Base-by-base conservation (phyloP, 108 stramenopile species). In the Schizochytrium sp. region DNA sequence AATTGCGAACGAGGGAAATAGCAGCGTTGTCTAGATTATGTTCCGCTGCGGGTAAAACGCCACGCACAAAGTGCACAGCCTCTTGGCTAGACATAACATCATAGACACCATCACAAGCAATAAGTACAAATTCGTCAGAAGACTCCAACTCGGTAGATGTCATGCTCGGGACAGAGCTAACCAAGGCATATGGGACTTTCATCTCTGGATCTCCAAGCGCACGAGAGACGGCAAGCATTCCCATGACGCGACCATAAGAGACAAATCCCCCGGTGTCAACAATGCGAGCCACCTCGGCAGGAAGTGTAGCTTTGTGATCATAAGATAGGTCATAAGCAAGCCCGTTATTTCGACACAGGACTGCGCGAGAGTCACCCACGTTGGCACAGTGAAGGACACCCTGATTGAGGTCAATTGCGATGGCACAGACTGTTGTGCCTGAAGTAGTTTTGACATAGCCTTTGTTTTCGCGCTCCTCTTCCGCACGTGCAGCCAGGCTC, bases 51-150 rank as follows among this genome's bases (percentile, higher is more conserved):
- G 47, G 47, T 5, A 83, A 40, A 8, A 49, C 53, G 1, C 53
- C 53, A 10, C 88, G 90, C 3, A 97, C 96, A 10, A 95, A 90
- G 72, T 95, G 94, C 2, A 95, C 95, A 7, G 94, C 96, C 69
- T 96, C 95, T 83, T 96, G 93, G 92, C 96, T 96, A 72, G 94
- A 87, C 88, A 96, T 92, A 12, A 97, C 96, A 92, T 98, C 97
- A 94, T 95, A 97, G 83, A 98, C 89, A 4, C 97, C 97, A 93
- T 98, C 96, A 88, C 96, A 96, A 17, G 96, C 97, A 13, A 96
- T 92, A 45, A 97, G 94, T 19, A 96, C 46, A 92, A 96, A 96
- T 60, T 95, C 90, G 41, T 92, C 91, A 61, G 89, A 88, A 17
- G 88, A 55, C 44, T 89, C 8, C 60, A 88, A 61, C 41, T 44